phyloP scores from a whole-genome alignment of 257 asterid species.

The Solanum piurae region DNA sequence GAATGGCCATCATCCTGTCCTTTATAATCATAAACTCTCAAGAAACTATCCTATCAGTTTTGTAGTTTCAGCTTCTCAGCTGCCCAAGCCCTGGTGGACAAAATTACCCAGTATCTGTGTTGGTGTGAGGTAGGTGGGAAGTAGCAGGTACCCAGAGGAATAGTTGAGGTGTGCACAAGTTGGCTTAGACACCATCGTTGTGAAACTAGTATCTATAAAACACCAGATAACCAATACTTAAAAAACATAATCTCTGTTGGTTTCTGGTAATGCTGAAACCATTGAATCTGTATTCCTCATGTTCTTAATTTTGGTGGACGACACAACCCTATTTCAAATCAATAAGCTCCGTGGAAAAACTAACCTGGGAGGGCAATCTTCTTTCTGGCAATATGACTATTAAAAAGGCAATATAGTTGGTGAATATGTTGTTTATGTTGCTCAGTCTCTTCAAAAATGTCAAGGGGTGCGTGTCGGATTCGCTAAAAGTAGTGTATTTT shows the following conservation, averaged over 20 bases:
- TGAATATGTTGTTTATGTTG: not conserved
- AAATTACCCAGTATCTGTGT: not conserved
- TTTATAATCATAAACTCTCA: not conserved
- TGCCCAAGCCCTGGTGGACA: not conserved
- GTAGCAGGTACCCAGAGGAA: not conserved
- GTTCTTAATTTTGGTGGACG: not conserved
- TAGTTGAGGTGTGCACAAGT: not conserved
- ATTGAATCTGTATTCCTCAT: not conserved
- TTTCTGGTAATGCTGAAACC: not conserved
- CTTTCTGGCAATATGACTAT: not conserved
- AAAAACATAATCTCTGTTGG: not conserved
- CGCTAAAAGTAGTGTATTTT: too few relatives aligned
- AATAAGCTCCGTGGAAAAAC: not conserved
- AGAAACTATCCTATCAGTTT: not conserved
- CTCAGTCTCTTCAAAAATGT: too few relatives aligned
- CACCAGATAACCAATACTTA: not conserved
- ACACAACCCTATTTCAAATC: not conserved
- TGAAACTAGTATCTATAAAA: not conserved
- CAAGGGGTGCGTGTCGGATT: too few relatives aligned
- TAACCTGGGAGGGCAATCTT: not conserved
- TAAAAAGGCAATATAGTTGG: not conserved
- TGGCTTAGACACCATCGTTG: not conserved
- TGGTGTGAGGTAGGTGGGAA: not conserved
- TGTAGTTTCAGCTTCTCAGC: not conserved
- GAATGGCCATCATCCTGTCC: not conserved